Percentiles rank a stretch among this genome's conserved stretches.
These are phyloP conservation scores for Oxytropis ochrocephala DNA, from an alignment of 306 rosid genomes.

Conservation along the genomic window DNA sequence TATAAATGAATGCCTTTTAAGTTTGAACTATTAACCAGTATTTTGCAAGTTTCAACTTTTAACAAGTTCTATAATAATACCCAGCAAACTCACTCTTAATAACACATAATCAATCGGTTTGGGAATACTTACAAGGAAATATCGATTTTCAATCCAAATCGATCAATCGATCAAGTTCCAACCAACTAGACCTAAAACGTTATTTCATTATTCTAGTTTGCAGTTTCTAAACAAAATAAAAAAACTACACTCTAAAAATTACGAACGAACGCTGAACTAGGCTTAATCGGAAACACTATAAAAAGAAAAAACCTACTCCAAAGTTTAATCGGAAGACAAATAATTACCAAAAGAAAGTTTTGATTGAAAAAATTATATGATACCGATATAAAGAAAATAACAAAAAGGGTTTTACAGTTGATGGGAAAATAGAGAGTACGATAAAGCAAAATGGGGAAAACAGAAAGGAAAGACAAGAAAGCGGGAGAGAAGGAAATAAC, in stretches of 20 bases:
- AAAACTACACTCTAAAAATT: background rate
- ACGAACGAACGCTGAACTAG: background rate
- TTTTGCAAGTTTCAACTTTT: background rate
- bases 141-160: background rate
- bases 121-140: background rate
- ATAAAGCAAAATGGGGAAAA: background rate
- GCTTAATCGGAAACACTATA: background rate
- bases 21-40: constrained; percentile 4
- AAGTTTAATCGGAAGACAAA: background rate
- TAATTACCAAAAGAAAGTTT: background rate
- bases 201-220: background rate
- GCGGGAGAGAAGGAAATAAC: background rate
- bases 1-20: background rate
- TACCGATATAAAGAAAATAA: background rate
- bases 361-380: background rate
- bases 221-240: background rate
- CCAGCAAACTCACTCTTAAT: background rate
- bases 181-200: background rate
- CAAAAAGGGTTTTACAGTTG: background rate
- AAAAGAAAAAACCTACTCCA: background rate
- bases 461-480: background rate
- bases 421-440: background rate
- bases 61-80: background rate
- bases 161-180: background rate
- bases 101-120: background rate